Conservation (phyloP, 768 basidiomycete genomes). For the Symmetrospora coprosmae region DNA sequence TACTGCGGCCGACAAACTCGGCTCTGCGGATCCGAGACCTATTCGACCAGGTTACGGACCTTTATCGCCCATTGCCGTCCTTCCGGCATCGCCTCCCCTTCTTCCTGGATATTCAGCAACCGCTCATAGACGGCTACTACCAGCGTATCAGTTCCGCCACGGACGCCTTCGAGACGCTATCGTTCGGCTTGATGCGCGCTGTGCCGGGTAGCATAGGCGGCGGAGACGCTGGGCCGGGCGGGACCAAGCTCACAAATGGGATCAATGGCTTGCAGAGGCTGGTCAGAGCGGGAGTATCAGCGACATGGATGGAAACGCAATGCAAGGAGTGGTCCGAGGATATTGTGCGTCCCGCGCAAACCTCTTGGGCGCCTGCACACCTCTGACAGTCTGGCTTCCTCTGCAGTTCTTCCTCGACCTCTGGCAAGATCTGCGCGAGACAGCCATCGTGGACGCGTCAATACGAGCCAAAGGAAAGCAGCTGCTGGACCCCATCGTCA, state of each 20-base stretch:
- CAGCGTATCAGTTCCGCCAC: conserved; percentile 64
- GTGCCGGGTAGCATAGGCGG: conserved; percentile 75
- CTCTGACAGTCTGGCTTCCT: neutral
- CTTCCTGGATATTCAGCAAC: conserved; percentile 68
- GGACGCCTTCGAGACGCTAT: conserved; percentile 85
- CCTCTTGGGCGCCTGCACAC: no score
- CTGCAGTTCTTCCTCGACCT: conserved; percentile 79
- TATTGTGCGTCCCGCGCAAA: conserved; percentile 48
- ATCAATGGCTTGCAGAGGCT: conserved; percentile 68
- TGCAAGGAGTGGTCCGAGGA: conserved; percentile 83
- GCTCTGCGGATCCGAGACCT: conserved; percentile 68
- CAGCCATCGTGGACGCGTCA: conserved; percentile 34
- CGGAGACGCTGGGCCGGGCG: conserved; percentile 45
- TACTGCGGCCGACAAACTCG: conserved; percentile 60
- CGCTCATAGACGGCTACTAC: conserved; percentile 63
- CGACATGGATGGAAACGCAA: conserved; percentile 53
- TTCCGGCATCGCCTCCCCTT: conserved; percentile 66
- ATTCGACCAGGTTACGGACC: conserved; percentile 85
- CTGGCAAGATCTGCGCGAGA: conserved; percentile 61
- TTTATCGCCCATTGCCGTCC: conserved; percentile 73
- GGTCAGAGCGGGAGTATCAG: conserved; percentile 71
- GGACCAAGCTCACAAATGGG: conserved; percentile 53
- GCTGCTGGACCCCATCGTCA: neutral
- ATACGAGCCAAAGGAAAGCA: conserved; percentile 21
- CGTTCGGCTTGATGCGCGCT: conserved; percentile 69